These are phyloP conservation scores for Astrothelium subdiscretum DNA, from an alignment of 495 filamentous ascomycete species.

Conservation along the genomic window DNA sequence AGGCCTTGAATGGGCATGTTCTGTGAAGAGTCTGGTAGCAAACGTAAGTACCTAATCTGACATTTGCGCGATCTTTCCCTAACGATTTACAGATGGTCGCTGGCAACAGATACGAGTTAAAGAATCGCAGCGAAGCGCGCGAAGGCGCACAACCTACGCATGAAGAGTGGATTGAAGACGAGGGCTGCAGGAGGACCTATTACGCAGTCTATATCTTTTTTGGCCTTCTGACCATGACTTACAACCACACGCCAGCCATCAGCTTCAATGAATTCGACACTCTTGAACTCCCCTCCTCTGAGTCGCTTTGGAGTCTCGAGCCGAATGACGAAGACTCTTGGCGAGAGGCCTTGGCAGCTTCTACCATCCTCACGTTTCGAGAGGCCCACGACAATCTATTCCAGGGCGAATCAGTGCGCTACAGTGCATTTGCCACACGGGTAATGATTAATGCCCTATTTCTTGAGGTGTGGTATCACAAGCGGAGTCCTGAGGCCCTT, in stretches of 20 bases:
- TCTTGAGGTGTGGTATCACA: slow-evolving; percentile 97
- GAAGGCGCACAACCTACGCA: slow-evolving; percentile 65
- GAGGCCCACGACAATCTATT: slow-evolving; percentile 91
- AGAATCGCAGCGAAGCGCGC: slow-evolving; percentile 79
- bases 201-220: slow-evolving; percentile 99
- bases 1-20: slow-evolving; percentile 96
- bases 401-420: slow-evolving; percentile 80
- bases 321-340: slow-evolving; percentile 68
- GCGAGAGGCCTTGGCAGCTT: slow-evolving; percentile 60
- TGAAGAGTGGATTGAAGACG: slow-evolving; percentile 92
- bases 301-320: slow-evolving; percentile 87
- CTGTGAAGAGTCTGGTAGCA: slow-evolving; percentile 91
- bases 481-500: slow-evolving; percentile 87
- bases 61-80: not conserved
- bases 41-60: slow-evolving; percentile 41
- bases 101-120: slow-evolving; percentile 91
- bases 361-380: slow-evolving; percentile 70
- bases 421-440: slow-evolving; percentile 94
- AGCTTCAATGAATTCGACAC: slow-evolving; percentile 97
- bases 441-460: slow-evolving; percentile 99
- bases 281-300: slow-evolving; percentile 81
- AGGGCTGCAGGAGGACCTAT: slow-evolving; percentile 92
- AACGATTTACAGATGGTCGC: slow-evolving; percentile 65
- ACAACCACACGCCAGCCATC: slow-evolving; percentile 95
- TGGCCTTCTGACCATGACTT: slow-evolving; percentile 86